Evolutionary conservation across 192 early-diverging fungal species (phyloP).

Genomic region (Podila verticillata): DNA sequence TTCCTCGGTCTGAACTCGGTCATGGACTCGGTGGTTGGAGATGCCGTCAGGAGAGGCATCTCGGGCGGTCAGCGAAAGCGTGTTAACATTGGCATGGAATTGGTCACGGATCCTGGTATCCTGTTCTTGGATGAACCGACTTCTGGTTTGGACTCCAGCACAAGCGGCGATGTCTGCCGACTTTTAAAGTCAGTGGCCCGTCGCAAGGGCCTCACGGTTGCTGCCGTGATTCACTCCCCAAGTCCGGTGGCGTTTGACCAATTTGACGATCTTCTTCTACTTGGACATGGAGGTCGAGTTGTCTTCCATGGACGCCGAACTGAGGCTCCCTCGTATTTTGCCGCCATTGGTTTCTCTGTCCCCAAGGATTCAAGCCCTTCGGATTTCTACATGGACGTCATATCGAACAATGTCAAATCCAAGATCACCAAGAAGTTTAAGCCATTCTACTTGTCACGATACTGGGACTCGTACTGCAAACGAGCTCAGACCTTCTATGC

Average conservation of each 20-base stretch:
- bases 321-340: slow-evolving; percentile 61
- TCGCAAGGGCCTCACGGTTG: slow-evolving; percentile 68
- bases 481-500: slow-evolving; percentile 23
- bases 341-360: slow-evolving; percentile 55
- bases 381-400: slow-evolving; percentile 76
- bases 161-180: slow-evolving; percentile 69
- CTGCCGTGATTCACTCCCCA: slow-evolving; percentile 79
- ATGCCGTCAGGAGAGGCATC: slow-evolving; percentile 70
- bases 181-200: slow-evolving; percentile 67
- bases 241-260: slow-evolving; percentile 69
- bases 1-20: slow-evolving; percentile 67
- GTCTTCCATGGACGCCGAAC: slow-evolving; percentile 70
- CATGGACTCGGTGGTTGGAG: slow-evolving; percentile 64
- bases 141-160: slow-evolving; percentile 73
- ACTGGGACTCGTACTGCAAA: slow-evolving; percentile 58
- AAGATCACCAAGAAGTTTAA: slow-evolving; percentile 40
- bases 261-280: slow-evolving; percentile 77
- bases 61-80: slow-evolving; percentile 80
- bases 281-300: slow-evolving; percentile 74
- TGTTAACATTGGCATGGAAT: slow-evolving; percentile 83
- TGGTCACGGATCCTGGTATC: slow-evolving; percentile 63
- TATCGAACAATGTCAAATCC: slow-evolving; percentile 62
- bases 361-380: slow-evolving; percentile 54
- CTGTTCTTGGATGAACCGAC: slow-evolving; percentile 80
- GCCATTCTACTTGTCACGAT: slow-evolving; percentile 55